phyloP scores from a whole-genome alignment of 164 flowering plant species.

The Stephania japonica region DNA sequence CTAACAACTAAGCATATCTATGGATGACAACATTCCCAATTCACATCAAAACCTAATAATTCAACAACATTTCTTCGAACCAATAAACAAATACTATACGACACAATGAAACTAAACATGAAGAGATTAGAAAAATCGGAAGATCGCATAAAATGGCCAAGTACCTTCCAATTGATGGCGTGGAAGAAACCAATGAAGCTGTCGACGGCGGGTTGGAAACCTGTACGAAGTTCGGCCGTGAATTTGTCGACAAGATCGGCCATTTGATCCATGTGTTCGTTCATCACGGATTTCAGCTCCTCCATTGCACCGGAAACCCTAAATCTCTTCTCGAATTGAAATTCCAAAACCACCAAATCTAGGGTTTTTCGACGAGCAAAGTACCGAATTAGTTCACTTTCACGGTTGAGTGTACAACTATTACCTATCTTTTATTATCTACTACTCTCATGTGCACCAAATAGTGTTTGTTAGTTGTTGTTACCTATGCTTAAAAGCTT shows the following conservation, averaged over 20 bases:
- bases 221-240: constrained; percentile 57
- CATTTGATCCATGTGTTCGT: constrained; percentile 25
- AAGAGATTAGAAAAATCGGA: background rate
- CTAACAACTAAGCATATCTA: background rate
- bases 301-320: background rate
- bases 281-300: constrained; percentile 1
- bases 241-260: constrained; percentile 67
- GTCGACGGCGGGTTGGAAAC: constrained; percentile 71
- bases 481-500: no score
- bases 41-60: background rate
- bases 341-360: background rate
- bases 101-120: background rate
- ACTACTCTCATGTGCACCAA: no score
- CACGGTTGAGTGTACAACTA: no score
- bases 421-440: no score
- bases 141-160: background rate
- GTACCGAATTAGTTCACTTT: background rate
- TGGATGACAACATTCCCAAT: background rate
- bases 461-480: no score
- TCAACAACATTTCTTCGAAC: background rate
- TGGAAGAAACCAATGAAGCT: constrained; percentile 87
- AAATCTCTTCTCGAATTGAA: no score
- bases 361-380: background rate
- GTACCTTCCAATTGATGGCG: constrained; percentile 95
- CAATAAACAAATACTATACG: background rate